Evolutionary conservation across 225 moss, liverwort and hornwort genomes (phyloP).

Genomic region (Ulota crispa): DNA sequence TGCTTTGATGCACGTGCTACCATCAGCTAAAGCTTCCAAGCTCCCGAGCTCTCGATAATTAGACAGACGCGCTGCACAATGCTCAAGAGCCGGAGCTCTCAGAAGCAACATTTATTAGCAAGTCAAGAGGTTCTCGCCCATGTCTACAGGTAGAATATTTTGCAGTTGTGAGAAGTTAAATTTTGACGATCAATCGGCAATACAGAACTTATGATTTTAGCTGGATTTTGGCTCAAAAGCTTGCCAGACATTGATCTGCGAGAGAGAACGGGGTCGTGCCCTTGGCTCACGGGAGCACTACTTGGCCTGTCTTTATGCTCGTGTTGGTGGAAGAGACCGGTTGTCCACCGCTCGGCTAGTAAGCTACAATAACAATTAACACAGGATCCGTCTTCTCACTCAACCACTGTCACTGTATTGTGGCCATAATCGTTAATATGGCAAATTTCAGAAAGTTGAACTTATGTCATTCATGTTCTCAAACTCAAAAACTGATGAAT

Average conservation of each 20-base stretch:
- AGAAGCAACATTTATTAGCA: no score
- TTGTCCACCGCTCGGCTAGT: conserved; percentile 32
- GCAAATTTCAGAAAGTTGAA: no score
- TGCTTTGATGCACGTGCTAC: conserved; percentile 14
- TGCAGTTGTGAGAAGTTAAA: no score
- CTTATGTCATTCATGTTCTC: background rate
- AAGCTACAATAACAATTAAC: conserved; percentile 22
- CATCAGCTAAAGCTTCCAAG: background rate
- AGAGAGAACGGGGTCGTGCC: conserved; percentile 23
- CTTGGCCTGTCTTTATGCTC: conserved; percentile 13
- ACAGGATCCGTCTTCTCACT: no score
- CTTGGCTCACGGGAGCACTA: conserved; percentile 6
- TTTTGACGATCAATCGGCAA: background rate
- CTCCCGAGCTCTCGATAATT: background rate
- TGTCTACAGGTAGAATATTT: no score
- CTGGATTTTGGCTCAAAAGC: background rate
- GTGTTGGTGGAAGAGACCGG: conserved; percentile 39
- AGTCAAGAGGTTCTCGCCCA: no score
- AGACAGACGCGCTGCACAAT: background rate
- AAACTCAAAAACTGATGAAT: background rate
- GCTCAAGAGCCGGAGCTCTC: background rate
- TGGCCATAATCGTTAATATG: no score
- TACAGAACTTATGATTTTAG: background rate
- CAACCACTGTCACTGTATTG: background rate
- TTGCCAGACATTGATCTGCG: background rate